Evolutionary conservation across 345 rosid genomes (phyloP).

Genomic region (Murraya koenigii): DNA sequence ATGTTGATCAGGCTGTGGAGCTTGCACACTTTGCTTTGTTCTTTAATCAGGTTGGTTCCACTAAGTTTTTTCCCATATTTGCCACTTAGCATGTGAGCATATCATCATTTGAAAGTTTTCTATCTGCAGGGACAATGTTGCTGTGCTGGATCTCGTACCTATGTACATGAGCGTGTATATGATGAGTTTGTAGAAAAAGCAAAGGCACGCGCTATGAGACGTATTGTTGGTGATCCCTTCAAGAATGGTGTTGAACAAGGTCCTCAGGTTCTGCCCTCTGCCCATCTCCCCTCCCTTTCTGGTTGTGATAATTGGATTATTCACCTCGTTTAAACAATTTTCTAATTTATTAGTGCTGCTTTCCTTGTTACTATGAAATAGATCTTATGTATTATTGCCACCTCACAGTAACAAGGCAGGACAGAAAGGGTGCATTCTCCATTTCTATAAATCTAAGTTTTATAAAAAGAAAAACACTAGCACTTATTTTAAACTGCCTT

Average conservation of each 20-base stretch:
- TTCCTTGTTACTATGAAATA: background rate
- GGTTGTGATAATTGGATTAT: background rate
- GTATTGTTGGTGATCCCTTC: conserved; percentile 93
- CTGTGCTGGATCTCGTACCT: conserved; percentile 95
- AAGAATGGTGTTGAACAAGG: conserved; percentile 86
- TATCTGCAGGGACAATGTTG: conserved; percentile 89
- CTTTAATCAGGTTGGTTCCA: conserved; percentile 72
- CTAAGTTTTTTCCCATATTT: background rate
- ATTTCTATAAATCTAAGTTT: background rate
- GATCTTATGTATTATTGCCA: background rate
- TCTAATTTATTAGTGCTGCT: background rate
- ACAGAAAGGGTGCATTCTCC: background rate
- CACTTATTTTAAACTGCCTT: background rate
- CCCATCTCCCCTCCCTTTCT: background rate
- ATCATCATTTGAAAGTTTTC: background rate
- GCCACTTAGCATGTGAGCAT: background rate
- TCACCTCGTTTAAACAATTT: background rate
- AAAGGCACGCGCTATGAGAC: conserved; percentile 72
- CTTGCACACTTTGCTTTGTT: conserved; percentile 89
- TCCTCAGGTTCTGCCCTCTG: conserved; percentile 62
- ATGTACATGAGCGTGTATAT: conserved; percentile 74
- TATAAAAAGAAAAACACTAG: background rate
- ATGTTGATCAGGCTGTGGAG: conserved; percentile 84
- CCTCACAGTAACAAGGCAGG: background rate
- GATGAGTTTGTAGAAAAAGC: conserved; percentile 90